Evolutionary conservation across 2,329 filamentous ascomycete genomes (phyloP), one percentile per base, ranked within the genome.

Genomic region (Colletotrichum orbiculare): DNA sequence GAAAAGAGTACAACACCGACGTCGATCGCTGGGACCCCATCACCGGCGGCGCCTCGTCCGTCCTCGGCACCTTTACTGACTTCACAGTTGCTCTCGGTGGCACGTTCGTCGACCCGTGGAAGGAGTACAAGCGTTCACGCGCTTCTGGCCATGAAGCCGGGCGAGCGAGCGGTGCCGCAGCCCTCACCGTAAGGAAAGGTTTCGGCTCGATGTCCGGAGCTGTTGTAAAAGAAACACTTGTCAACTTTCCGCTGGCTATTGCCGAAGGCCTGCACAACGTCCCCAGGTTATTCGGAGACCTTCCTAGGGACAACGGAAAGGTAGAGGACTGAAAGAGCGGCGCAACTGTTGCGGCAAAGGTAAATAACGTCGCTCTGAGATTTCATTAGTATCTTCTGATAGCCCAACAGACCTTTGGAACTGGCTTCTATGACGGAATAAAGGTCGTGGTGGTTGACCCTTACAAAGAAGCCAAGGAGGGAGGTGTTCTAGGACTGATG

Each of bases 271-370:
- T 79, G 11, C 71, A 73, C 34, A 71, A 71, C 4, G 67, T 76
- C 1, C 78, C 78, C 0, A 72, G 66, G 13, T 60, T 79, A 6
- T 79, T 78, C 57, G 77, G 78, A 5, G 76, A 79, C 39, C 69
- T 75, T 11, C 69, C 74, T 2, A 69, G 71, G 38, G 68, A 76
- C 6, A 71, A 78, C 47, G 73, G 73, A 1, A 66, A 72, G 2
- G 72, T 80, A 4, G 72, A 68, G 6, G 75, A 76, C 39, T 75
- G 72, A 70, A 73, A 74, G 41, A 73, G 70, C 39, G 78, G 77
- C 0, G 70, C 72, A 1, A 50, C 67, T 0, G 72, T 75, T 0
- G 78, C 71, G 2, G 74, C 72, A 2, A 77, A 74, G 65, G 64
- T 68, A 25, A 25, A 56, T n/a, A 13, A 3, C 1, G 3, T 11